These are phyloP conservation scores for Daldinia caldariorum DNA, from an alignment of 495 filamentous ascomycete genomes.

Conservation along the genomic window DNA sequence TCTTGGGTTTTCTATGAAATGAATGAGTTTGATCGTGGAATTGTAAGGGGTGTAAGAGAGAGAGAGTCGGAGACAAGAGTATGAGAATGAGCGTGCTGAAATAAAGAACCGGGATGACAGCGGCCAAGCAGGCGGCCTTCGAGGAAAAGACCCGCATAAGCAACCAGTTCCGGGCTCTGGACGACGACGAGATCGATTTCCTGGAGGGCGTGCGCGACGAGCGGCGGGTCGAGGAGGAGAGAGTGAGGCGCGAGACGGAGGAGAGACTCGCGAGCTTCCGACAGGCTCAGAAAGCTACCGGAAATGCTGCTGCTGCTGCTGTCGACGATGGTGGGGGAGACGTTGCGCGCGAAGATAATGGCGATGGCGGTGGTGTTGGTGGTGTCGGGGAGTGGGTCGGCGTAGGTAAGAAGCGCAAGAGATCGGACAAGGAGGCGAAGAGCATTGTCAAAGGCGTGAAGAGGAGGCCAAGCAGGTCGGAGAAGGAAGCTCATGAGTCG, in stretches of 20 bases:
- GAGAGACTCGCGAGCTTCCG: constrained; percentile 78
- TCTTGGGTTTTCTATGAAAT: background rate
- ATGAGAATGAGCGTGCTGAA: background rate
- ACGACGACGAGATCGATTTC: constrained; percentile 95
- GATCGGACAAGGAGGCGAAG: constrained; percentile 31
- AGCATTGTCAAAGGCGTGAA: constrained; percentile 34
- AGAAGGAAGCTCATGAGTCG: background rate
- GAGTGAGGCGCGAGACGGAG: constrained; percentile 76
- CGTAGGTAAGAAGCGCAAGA: constrained; percentile 39
- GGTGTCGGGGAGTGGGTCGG: constrained; percentile 11
- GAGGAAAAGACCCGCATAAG: constrained; percentile 86
- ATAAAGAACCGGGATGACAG: constrained; percentile 52
- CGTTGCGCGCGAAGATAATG: constrained; percentile 11
- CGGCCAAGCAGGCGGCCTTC: constrained; percentile 95
- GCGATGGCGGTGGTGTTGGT: constrained; percentile 1
- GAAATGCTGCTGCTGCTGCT: constrained; percentile 48
- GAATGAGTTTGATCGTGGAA: too few species aligned
- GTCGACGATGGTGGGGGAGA: constrained; percentile 43
- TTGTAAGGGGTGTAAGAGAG: background rate
- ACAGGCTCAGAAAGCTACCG: constrained; percentile 61
- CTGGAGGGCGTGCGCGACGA: constrained; percentile 79
- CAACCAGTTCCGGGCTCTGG: constrained; percentile 93
- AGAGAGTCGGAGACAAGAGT: background rate
- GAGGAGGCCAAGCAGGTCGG: constrained; percentile 23
- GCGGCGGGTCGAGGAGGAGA: constrained; percentile 74